Base-by-base conservation (phyloP, 371 early-diverging fungal species). In the Chytridium lagenaria region DNA sequence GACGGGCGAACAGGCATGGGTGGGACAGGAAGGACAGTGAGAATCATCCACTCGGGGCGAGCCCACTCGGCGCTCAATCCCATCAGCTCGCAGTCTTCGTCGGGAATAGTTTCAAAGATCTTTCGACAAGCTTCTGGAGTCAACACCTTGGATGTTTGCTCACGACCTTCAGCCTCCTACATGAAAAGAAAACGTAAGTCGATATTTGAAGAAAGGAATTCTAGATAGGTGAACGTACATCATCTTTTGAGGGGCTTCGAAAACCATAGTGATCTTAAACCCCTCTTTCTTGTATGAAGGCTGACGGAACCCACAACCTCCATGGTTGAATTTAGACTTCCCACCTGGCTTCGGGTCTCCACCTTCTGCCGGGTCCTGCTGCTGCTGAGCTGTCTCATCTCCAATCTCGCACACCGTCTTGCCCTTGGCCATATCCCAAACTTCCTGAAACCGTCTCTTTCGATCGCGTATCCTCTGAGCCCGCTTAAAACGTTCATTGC, bases 1-100 rank as follows among this genome's bases (percentile, higher is more conserved):
- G 97, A 95, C n/a, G 99, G 99, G 50, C 99, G 93, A 22, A 99
- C 99, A 40, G 96, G 90, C 77, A 98, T 98, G 7, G 99, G 99
- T 31, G 99, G 98, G 1, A 99, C 99, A 10, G 99, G 95, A 65
- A 99, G 85, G 2, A 94, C 92, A 2, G 95, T 93, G 55, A 98
- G 87, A 28, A 83, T 88, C 96, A 99, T 96, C 98, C 99, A 98
- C 80, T 99, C 99, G 5, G 99, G 99, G 33, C 99, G 90, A 34
- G 98, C 95, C 81, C 86, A 98, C 73, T 95, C 91, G 40, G 92
- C 87, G 70, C 94, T 92, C 66, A 99, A 86, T 38, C 99, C 99
- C 90, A 99, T 91, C 67, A 86, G 87, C 68, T 84, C 81, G 52
- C 92, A 87, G 78, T 99, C 99, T 81, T 93, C 92, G 71, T 97